Base-by-base conservation (phyloP, 1,284 basidiomycete species). In the Cutaneotrichosporon cyanovorans region DNA sequence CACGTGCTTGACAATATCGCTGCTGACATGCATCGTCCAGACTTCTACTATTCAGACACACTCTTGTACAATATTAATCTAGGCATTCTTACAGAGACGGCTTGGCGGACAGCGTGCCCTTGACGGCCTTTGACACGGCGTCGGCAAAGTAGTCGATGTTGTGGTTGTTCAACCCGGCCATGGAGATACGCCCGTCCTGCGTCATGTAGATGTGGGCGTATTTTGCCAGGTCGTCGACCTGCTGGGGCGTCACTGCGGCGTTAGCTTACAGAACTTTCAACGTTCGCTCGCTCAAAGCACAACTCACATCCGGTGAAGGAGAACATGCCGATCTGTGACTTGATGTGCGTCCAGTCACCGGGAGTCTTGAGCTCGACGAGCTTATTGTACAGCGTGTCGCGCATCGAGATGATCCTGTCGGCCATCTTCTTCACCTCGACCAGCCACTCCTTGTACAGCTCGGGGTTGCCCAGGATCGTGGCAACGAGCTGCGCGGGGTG, bases 341-440 rank as follows among this genome's bases (percentile, higher is more conserved):
- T 92, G 76, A 96, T 89, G 74, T 98, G 95, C 33, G 81, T 79
- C 95, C 95, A 98, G 56, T 85, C 80, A 21, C 90, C 89, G 5
- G 95, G 95, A 36, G 95, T 97, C 68, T 87, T 80, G 62, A 86
- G 76, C 64, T 84, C 82, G 34, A 84, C 84, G 46, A 98, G 76
- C 56, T 82, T 76, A 59, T 85, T 78, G 73, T 87, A 90, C 46
- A 98, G 75, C 57, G 77, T 80, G 60, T 87, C 81, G 53, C 95
- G 80, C 93, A 98, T 97, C 69, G 79, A 80, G 73, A 97, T 97
- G 72, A 98, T 98, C 45, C 95, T 79, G 61, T 89, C 81, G 20
- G 93, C 90, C 95, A 98, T 99, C 46, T 82, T 81, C 76, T 89
- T 89, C 60, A 92, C 88, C 72, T 93, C 88, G 39, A 72, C 72